Evolutionary conservation across 2,329 filamentous ascomycete genomes (phyloP), one percentile per base, ranked within the genome.

Genomic region (Teratosphaeria destructans): DNA sequence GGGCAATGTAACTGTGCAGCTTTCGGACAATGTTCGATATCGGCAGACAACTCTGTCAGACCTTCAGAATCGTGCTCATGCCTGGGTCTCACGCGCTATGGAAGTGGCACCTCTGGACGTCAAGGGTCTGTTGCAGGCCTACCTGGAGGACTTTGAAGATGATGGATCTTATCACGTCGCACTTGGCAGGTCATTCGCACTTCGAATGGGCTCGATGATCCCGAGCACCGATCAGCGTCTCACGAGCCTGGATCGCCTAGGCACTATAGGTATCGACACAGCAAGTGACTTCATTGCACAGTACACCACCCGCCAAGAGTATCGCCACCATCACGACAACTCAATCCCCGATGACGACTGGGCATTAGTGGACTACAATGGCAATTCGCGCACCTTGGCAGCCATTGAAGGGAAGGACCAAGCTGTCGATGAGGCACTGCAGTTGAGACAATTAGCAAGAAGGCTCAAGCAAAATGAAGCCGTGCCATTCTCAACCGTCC

Each of bases 221-320:
- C 93, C 95, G 5, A 81, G 82, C 5, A 92, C 88, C 10, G 93
- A 99, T 71, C 90, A 95, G 69, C 85, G 90, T 63, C 80, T 99
- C 52, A 86, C 83, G 66, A 92, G 90, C 6, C 85, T 99, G 55
- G 89, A 95, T 65, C 82, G 81, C 39, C 82, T 89, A 63, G 85
- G 87, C 19, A 84, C 87, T 55, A 84, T 84, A 58, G 84, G 84
- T 63, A 87, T 96, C 72, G 96, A 97, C 71, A 91, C 92, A 11
- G 91, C 90, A 0, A 97, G 94, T 2, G 93, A 97, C 71, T 96
- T 99, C 68, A 85, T 99, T 70, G 91, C 94, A 1, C 93, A 99
- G 70, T 99, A 99, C 72, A 97, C 93, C 3, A 95, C 91, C 29
- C 88, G 94, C 43, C 95, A 99, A 72, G 92, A 96, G 70, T 99